Base-by-base conservation (phyloP, 371 early-diverging fungal species). In the Dinochytrium kinnereticum region DNA sequence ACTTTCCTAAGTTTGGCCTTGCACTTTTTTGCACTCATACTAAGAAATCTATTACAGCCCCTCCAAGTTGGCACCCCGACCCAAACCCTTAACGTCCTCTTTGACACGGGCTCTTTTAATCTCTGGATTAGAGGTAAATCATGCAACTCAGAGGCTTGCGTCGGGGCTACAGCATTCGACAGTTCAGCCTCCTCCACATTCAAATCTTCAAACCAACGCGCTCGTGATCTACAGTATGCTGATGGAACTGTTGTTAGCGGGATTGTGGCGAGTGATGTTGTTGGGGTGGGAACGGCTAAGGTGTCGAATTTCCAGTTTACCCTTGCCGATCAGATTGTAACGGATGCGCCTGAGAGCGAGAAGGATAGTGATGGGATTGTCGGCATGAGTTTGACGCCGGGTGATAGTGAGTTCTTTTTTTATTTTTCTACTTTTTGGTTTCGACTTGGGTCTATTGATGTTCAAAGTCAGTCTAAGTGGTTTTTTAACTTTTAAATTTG, bases 101-200 rank as follows among this genome's bases (percentile, higher is more conserved):
- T 93, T 70, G 94, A 93, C 70, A 93, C 93, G 0, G 94, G 93
- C 0, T 91, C 91, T 31, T 82, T 90, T 49, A 89, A 92, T 68
- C 70, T 91, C 49, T 92, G 94, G 94, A 7, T 76, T 3, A 40
- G 36, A 24, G 75, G 70, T 10, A 34, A 19, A 5, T 24, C 31
- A 5, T 74, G 75, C 65, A 28, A 31, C 3, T 39, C 68, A 26
- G 21, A 19, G 10, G 64, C 64, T 19, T 72, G 73, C 31, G 37
- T 67, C 37, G 36, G 51, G 15, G 59, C 40, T 0, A 33, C 49
- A 19, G 36, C 57, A 24, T 44, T 37, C 28, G 61, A 34, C 39
- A 37, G 49, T 0, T 44, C 26, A 19, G 59, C 44, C 26, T 68
- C 50, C 3, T 68, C 53, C 24, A 51, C 53, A 3, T 49, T 30